Percentiles rank a stretch among this genome's conserved stretches.
These are phyloP conservation scores for Lentinula guzmanii DNA, from an alignment of 768 basidiomycete genomes.

Conservation along the genomic window DNA sequence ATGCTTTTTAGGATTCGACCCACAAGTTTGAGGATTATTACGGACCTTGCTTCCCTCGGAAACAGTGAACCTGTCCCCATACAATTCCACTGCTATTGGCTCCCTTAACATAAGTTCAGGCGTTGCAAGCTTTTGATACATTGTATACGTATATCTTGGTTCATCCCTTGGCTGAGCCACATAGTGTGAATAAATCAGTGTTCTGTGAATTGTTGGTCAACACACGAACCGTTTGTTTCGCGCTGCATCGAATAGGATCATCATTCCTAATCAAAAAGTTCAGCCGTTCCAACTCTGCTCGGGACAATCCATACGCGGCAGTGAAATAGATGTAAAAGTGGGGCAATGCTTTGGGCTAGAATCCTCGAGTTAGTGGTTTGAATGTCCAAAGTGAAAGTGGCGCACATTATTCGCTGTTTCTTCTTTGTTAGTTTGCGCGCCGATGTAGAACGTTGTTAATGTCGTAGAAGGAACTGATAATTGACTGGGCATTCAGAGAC, in stretches of 20 bases:
- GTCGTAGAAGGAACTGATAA: constrained; percentile 59
- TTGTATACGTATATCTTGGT: constrained; percentile 50
- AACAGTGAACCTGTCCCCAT: constrained; percentile 43
- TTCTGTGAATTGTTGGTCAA: background rate
- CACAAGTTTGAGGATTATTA: background rate
- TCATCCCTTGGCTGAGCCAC: constrained; percentile 10
- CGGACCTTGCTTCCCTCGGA: background rate
- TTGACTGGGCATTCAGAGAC: background rate
- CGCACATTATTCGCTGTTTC: constrained; percentile 34
- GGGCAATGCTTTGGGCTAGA: constrained; percentile 39
- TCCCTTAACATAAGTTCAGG: constrained; percentile 53
- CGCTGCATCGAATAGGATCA: constrained; percentile 26
- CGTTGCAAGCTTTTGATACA: constrained; percentile 39
- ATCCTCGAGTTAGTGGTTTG: background rate
- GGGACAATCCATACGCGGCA: constrained; percentile 65
- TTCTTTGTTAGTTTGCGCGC: constrained; percentile 48
- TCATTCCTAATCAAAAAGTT: constrained; percentile 60
- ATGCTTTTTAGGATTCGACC: background rate
- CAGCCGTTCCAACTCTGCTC: constrained; percentile 62
- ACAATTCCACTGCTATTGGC: constrained; percentile 68
- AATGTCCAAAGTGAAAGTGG: background rate
- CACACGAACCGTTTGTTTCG: constrained; percentile 12
- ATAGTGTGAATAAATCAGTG: background rate
- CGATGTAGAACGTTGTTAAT: constrained; percentile 79
- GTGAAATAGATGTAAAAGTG: constrained; percentile 74